Base-by-base conservation (phyloP, 345 rosid species). In the Populus alba region DNA sequence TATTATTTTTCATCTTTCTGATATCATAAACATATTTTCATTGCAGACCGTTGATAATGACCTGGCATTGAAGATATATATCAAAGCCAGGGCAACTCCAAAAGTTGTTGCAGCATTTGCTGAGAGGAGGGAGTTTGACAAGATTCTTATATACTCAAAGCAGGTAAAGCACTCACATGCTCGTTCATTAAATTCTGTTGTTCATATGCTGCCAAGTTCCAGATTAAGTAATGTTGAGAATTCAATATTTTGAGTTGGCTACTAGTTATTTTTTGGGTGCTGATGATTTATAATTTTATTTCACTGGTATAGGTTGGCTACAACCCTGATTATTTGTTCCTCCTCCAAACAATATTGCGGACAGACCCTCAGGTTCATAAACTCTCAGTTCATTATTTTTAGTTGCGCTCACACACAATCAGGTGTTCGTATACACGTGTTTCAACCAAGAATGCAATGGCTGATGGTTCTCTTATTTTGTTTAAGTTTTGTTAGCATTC, bases 61-160 rank as follows among this genome's bases (percentile, higher is more conserved):
- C 79, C 98, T 95, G 80, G 97, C 98, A 1, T 77, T 95, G 85
- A 91, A 93, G 86, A 93, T 95, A 86, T 95, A 93, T 83, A 91
- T 93, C 80, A 95, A 93, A 89, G 98, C 98, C 41, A 86, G 93
- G 80, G 95, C 95, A 27, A 90, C 97, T 76, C 97, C 98, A 55
- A 95, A 95, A 89, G 98, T 95, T 84, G 95, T 95, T 77, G 97
- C 97, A 49, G 98, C 98, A 82, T 93, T 95, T 85, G 98, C 97
- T 23, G 98, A 95, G 83, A 80, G 95, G 79, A 90, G 93, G 81
- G 98, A 95, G 91, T 95, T 93, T 72, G 97, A 95, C 84, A 93
- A 93, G 81, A 93, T 95, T 75, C 77, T 93, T 82, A 89, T 90
- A 75, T 95, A 95, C 84, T 90, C 97, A 3, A 90, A 95, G 90